Base-by-base conservation (phyloP, 805 yeast genomes). In the Teunomyces cretensis region DNA sequence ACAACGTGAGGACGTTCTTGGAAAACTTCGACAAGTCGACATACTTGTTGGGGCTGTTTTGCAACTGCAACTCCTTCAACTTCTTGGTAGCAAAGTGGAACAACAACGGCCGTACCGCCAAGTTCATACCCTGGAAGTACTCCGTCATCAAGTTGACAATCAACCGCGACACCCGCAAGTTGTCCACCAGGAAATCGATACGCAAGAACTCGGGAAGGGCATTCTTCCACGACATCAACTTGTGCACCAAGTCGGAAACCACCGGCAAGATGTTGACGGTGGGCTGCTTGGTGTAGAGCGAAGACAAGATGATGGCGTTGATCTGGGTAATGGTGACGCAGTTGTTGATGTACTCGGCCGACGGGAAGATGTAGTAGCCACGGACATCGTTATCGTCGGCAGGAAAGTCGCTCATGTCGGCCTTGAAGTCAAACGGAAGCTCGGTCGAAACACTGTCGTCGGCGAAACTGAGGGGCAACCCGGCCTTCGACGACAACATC, bases 391-490 rank as follows among this genome's bases (percentile, higher is more conserved):
- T 61, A 15, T 62, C 71, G 44, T 68, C 66, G 17, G 53, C 50
- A 2, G 74, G 68, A 39, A 63, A 65, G 44, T 67, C 68, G 22
- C 54, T 58, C 37, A 68, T 44, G 3, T 79, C 71, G 79, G 81
- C 79, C 49, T 83, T 86, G 61, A 81, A 83, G 68, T 79, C 91
- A 43, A 76, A 78, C 0, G 95, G 95, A 17, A 86, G 67, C 45
- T 81, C 90, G 0, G 91, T 83, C 2, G 88, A 82, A 14, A 91
- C 84, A 48, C 92, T 86, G 47, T 85, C 87, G 58, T 86, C 94
- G 0, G 94, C 84, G 47, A 91, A 77, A 43, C 88, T 81, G 35
- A 86, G 61, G 0, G 95, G 95, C 19, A 86, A 65, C 1, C 95
- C 95, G 0, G 91, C 91, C 56, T 86, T 86, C 9, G 91, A 84